A percentile compares a stretch with the other conserved stretches of the same genome.
Conservation (phyloP, 1,139 yeast genomes). For the Saccharomyces pastorianus region DNA sequence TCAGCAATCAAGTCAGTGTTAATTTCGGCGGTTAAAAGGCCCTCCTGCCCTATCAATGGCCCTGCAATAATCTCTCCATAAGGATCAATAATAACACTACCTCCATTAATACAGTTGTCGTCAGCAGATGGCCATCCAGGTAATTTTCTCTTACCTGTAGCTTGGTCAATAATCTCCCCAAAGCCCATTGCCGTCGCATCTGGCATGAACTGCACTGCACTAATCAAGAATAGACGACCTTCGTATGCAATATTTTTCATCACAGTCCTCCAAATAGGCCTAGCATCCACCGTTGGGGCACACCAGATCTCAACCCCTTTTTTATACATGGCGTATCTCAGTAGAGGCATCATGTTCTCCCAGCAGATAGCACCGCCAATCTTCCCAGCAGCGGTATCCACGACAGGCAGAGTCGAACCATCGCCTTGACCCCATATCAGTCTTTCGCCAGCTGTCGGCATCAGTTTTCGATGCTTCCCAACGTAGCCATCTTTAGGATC, state of each 20-base stretch:
- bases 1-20: slow-evolving; percentile 19
- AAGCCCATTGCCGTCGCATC: neutral
- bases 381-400: neutral
- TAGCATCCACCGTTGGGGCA: slow-evolving; percentile 39
- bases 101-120: neutral
- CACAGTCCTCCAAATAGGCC: slow-evolving; percentile 34
- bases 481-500: neutral
- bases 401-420: neutral
- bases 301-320: slow-evolving; percentile 35
- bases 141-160: neutral
- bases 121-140: neutral
- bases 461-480: neutral
- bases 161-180: neutral
- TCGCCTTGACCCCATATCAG: neutral
- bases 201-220: neutral
- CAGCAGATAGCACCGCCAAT: neutral
- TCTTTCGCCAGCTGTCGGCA: neutral
- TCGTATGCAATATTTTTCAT: slow-evolving; percentile 29
- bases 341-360: slow-evolving; percentile 7
- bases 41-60: neutral
- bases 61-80: neutral
- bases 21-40: neutral
- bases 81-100: neutral
- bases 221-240: neutral
- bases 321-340: slow-evolving; percentile 35